These are phyloP conservation scores for Boletus vinaceobasis DNA, from an alignment of 768 basidiomycete genomes.

Conservation along the genomic window DNA sequence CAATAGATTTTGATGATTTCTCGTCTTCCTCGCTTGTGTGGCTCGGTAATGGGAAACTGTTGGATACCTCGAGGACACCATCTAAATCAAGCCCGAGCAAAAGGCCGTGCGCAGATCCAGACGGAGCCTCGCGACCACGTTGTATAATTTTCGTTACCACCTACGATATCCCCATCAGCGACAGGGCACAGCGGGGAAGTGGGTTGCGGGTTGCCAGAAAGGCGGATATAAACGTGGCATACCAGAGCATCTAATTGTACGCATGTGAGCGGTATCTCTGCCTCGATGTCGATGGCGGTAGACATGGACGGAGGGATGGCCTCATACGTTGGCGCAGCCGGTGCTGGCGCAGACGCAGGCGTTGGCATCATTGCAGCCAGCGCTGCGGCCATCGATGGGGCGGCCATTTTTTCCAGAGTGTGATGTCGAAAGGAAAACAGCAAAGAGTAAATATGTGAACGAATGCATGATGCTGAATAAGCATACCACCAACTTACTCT, in stretches of 20 bases:
- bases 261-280: conserved; percentile 70
- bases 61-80: conserved; percentile 85
- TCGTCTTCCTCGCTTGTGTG: conserved; percentile 76
- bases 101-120: conserved; percentile 76
- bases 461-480: conserved; percentile 21
- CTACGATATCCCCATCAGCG: conserved; percentile 40
- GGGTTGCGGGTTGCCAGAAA: conserved; percentile 1
- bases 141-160: conserved; percentile 93
- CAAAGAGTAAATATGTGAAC: not conserved
- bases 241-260: conserved; percentile 90
- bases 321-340: conserved; percentile 70
- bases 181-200: not conserved
- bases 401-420: conserved; percentile 46
- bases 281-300: conserved; percentile 91
- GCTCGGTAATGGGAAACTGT: conserved; percentile 81
- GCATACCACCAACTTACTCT: not conserved
- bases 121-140: conserved; percentile 77
- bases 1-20: conserved; percentile 71
- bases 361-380: conserved; percentile 78
- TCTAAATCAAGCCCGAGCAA: conserved; percentile 91
- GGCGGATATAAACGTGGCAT: conserved; percentile 29
- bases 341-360: conserved; percentile 55
- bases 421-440: not conserved
- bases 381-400: conserved; percentile 89
- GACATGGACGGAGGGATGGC: conserved; percentile 91